These are phyloP conservation scores for Cicer cuneatum DNA, from an alignment of 306 rosid genomes.

Conservation along the genomic window DNA sequence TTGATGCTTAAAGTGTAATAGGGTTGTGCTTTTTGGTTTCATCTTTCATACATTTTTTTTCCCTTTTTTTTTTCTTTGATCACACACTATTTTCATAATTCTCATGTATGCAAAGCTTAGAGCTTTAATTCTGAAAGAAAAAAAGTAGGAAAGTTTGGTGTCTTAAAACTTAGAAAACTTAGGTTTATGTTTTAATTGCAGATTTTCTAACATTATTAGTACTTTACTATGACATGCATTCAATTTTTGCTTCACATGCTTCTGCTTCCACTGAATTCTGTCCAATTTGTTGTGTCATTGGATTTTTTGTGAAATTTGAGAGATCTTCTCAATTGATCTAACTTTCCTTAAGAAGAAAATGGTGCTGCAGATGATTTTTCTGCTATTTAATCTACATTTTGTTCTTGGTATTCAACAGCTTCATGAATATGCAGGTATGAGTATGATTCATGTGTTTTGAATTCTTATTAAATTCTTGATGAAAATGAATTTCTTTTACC, in stretches of 20 bases:
- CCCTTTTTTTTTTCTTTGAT: constrained; percentile 23
- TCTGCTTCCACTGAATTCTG: constrained; percentile 47
- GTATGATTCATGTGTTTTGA: constrained; percentile 40
- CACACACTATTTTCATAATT: constrained; percentile 40
- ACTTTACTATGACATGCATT: constrained; percentile 49
- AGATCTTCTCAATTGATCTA: constrained; percentile 52
- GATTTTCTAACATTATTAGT: constrained; percentile 25
- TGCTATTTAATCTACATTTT: constrained; percentile 60
- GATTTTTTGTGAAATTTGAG: constrained; percentile 49
- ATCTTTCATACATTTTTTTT: constrained; percentile 41
- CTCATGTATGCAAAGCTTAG: constrained; percentile 50
- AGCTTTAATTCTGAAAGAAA: constrained; percentile 43
- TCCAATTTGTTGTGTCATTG: constrained; percentile 34
- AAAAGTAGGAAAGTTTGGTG: constrained; percentile 38
- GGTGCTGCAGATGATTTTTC: constrained; percentile 56
- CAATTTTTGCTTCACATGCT: constrained; percentile 51
- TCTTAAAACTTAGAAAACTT: not conserved
- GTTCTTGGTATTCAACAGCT: constrained; percentile 48
- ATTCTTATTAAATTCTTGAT: constrained; percentile 19
- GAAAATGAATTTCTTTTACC: not conserved
- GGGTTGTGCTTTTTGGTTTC: constrained; percentile 53
- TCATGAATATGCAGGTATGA: constrained; percentile 76
- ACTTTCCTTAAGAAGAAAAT: constrained; percentile 49
- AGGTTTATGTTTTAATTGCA: constrained; percentile 52
- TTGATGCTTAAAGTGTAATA: constrained; percentile 44